Conservation (phyloP, 2,329 filamentous ascomycete species). For the Fusarium irregulare region DNA sequence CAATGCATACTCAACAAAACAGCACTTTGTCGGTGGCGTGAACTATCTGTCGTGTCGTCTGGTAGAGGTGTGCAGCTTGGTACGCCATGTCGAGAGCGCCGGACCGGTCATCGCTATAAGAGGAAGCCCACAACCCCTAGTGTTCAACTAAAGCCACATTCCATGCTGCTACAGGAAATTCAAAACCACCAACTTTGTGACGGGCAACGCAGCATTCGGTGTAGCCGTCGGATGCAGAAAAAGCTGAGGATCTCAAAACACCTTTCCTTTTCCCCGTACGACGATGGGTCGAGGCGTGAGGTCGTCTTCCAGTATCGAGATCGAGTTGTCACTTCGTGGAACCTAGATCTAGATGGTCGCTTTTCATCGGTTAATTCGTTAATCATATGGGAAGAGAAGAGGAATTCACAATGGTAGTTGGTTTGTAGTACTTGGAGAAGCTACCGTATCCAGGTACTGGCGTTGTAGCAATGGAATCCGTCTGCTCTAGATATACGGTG, state of each 20-base stretch:
- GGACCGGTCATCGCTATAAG: conserved; percentile 23
- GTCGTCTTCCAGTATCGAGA: neutral
- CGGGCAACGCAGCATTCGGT: too few species aligned
- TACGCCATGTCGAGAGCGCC: conserved; percentile 16
- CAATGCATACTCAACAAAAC: neutral
- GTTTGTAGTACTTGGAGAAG: too few species aligned
- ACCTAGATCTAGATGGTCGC: neutral
- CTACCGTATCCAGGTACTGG: too few species aligned
- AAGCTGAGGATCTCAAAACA: too few species aligned
- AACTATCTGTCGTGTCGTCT: neutral
- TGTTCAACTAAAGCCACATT: conserved; percentile 14
- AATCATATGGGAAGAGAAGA: neutral
- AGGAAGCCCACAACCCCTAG: conserved; percentile 16
- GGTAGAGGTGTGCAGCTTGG: conserved; percentile 11
- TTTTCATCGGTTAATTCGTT: neutral
- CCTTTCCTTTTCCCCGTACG: neutral
- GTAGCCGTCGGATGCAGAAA: too few species aligned
- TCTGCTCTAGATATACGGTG: too few species aligned
- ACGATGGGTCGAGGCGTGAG: neutral
- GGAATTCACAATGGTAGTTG: too few species aligned
- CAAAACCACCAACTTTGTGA: too few species aligned
- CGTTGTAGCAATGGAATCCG: too few species aligned
- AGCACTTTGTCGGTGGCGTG: neutral
- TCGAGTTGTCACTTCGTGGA: neutral
- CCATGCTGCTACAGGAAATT: neutral